Evolutionary conservation across 495 filamentous ascomycete genomes (phyloP), one percentile per base, ranked within the genome.

Genomic region (Choiromyces venosus): DNA sequence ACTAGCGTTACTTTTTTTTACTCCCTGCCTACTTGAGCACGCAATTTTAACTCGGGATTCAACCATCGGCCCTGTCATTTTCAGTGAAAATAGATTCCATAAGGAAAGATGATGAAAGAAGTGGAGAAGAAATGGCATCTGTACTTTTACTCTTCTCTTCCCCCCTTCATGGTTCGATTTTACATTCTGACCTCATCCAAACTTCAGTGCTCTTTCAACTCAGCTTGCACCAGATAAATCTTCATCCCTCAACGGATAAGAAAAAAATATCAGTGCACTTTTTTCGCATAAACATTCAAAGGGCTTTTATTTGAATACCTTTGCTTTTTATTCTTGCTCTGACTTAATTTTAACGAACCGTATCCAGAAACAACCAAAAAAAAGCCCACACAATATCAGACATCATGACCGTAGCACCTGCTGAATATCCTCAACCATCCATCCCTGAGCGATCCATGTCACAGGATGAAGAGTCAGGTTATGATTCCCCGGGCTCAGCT

Each of bases 391-490:
- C 71, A 71, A 77, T 78, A 68, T 44, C 69, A 65, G 37, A 46
- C 71, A 79, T 70, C 40, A 80, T 74, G 70, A 80, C 74, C 37
- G 72, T 77, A 44, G 77, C 74, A 65, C 74, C 75, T n/a, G 33
- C 66, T 67, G 74, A 77, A 46, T 77, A 77, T 70, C 42, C 66
- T 69, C 68, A 73, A 37, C 67, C 71, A 25, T 14, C 52, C 25
- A 61, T 61, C 12, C 71, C 78, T 10, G 71, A 79, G 68, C 73
- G 73, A 64, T 78, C 79, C n/a, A 42, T 81, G n/a, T 81, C 79
- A n/a, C 70, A 81, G 29, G 86, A 84, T 52, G 85, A 86, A 70
- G 95, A 98, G 83, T 98, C 95, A 64, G 95, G 96, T 70, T 98
- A 97, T 85, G 92, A 88, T 69, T 92, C 88, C 78, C 85, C 88